These are phyloP conservation scores for Peniophora sp. DNA, from an alignment of 1,284 basidiomycete species.

Conservation along the genomic window DNA sequence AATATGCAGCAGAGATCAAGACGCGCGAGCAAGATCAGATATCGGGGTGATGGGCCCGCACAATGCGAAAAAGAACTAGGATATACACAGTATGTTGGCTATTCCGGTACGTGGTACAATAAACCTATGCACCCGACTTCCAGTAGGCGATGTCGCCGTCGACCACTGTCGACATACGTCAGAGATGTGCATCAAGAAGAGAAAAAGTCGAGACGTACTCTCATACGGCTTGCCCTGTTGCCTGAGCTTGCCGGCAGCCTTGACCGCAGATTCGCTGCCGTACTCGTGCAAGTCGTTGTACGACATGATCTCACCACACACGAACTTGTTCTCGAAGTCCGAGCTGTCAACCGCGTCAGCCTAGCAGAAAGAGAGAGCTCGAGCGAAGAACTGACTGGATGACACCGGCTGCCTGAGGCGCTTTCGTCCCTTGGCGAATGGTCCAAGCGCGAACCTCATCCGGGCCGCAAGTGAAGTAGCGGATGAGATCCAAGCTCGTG, in stretches of 20 bases:
- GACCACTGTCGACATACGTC: conserved; percentile 41
- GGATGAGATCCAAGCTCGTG: conserved; percentile 81
- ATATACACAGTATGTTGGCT: too few relatives aligned
- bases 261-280: conserved; percentile 86
- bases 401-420: conserved; percentile 96
- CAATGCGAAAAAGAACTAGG: too few relatives aligned
- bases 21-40: too few relatives aligned
- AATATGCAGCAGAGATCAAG: too few relatives aligned
- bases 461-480: conserved; percentile 96
- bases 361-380: not conserved
- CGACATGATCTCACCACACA: conserved; percentile 98
- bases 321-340: conserved; percentile 97
- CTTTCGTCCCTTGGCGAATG: conserved; percentile 88
- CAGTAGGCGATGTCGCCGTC: conserved; percentile 84
- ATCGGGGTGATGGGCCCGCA: too few relatives aligned
- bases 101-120: not conserved
- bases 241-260: conserved; percentile 91
- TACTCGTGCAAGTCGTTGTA: conserved; percentile 90
- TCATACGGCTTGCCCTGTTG: conserved; percentile 98
- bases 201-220: conserved; percentile 43
- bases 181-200: conserved; percentile 4
- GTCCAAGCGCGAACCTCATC: conserved; percentile 99
- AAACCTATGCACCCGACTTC: conserved; percentile 49
- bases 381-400: conserved; percentile 71
- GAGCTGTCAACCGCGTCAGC: conserved; percentile 38